Percentiles rank a stretch among this genome's conserved stretches.
phyloP scores from a whole-genome alignment of 164 flowering plant genomes.

The Nymphaea colorata region DNA sequence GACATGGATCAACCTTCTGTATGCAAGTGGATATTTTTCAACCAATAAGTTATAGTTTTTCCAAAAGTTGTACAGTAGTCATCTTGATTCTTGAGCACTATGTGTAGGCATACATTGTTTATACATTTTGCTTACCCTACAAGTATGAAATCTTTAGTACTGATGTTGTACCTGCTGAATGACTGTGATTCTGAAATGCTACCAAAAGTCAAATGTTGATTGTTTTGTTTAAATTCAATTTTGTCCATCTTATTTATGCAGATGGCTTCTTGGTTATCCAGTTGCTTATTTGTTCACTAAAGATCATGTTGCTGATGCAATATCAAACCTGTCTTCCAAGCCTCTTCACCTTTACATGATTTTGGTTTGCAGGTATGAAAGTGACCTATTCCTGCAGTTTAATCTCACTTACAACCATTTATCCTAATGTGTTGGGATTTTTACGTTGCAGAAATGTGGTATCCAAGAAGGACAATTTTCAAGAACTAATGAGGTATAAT shows the following conservation, averaged over 20 bases:
- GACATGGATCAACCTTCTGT: no score
- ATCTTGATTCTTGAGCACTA: not conserved
- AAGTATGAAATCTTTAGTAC: no score
- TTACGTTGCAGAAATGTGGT: not conserved
- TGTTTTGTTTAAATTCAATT: not conserved
- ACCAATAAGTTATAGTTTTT: no score
- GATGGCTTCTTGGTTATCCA: constrained; percentile 97
- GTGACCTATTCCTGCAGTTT: constrained; percentile 2
- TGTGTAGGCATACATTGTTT: no score
- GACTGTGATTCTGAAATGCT: no score
- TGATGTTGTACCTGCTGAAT: no score
- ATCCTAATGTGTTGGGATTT: not conserved
- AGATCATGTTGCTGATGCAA: constrained; percentile 55
- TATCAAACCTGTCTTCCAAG: constrained; percentile 70
- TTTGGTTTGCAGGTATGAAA: constrained; percentile 45
- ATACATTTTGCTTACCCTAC: no score
- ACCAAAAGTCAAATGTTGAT: no score
- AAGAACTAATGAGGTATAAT: not conserved
- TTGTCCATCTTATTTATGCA: constrained; percentile 16
- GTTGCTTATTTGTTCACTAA: constrained; percentile 64
- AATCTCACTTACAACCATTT: not conserved
- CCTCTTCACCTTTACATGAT: constrained; percentile 55
- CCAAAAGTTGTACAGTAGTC: not conserved
- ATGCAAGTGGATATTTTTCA: no score
- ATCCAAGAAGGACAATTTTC: not conserved